phyloP scores from a whole-genome alignment of 1,284 basidiomycete species.

The Naganishia sp. region DNA sequence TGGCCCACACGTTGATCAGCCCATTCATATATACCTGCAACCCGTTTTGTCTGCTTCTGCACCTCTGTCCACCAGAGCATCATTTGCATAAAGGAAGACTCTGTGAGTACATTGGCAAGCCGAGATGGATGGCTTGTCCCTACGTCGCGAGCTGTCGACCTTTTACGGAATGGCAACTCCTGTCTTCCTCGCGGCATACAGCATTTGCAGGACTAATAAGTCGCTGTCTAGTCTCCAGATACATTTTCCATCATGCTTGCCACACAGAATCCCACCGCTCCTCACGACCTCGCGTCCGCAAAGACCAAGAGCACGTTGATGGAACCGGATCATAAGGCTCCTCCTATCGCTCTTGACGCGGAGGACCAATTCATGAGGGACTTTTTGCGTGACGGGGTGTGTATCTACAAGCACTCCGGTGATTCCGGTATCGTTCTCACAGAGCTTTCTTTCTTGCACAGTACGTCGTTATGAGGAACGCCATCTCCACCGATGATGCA shows the following conservation, averaged over 20 bases:
- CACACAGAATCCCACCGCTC: not conserved
- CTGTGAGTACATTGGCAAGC: no score
- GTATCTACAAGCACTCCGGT: not conserved
- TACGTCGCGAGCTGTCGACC: no score
- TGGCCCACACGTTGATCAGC: no score
- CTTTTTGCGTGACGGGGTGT: slow-evolving; percentile 17
- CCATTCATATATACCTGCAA: no score
- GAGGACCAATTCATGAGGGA: slow-evolving; percentile 19
- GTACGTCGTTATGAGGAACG: slow-evolving; percentile 43
- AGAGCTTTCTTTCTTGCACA: not conserved
- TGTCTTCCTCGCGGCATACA: no score
- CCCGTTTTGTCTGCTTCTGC: no score
- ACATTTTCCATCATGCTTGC: not conserved
- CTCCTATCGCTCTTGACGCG: not conserved
- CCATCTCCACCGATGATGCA: slow-evolving; percentile 39
- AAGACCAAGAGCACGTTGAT: not conserved
- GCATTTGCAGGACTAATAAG: no score
- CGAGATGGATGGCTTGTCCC: no score
- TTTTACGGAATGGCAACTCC: no score
- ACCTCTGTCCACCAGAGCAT: no score
- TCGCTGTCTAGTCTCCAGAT: no score
- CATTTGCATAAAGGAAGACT: no score
- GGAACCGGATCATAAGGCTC: not conserved
- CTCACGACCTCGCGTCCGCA: not conserved
- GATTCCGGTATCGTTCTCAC: not conserved